A percentile compares a stretch with the other conserved stretches of the same genome.
phyloP scores from a whole-genome alignment of 225 moss, liverwort and hornwort genomes.

The Neckera pumila region DNA sequence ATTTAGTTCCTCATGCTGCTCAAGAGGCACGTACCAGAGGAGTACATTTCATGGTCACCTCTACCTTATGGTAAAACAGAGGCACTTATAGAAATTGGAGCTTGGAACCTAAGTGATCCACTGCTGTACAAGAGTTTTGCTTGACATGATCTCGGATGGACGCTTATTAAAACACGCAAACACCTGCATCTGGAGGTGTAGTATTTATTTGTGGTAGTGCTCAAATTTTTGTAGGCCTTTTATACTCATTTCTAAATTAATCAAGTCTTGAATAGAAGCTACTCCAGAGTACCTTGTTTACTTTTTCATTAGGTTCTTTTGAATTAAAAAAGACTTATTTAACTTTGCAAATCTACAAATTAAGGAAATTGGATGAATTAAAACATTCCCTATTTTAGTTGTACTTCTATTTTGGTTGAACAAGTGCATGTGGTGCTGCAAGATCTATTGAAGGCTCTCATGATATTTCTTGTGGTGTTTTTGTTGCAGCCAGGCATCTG shows the following conservation, averaged over 20 bases:
- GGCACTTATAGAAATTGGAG: neutral
- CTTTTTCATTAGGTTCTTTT: neutral
- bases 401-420: too few relatives aligned
- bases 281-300: neutral
- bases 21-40: neutral
- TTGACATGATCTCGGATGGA: neutral
- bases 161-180: neutral
- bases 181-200: neutral
- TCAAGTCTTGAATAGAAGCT: neutral
- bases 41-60: neutral
- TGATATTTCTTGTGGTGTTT: neutral
- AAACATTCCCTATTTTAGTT: neutral
- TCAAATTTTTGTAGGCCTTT: neutral
- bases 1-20: neutral
- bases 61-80: neutral
- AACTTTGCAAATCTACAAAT: neutral
- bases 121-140: neutral
- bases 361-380: neutral
- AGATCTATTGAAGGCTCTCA: neutral
- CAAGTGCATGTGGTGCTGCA: neutral
- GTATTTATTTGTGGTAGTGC: neutral
- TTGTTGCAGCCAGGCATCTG: conserved; percentile 58
- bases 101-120: neutral
- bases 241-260: neutral
- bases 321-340: neutral